phyloP scores from a whole-genome alignment of 345 rosid species.

The Nasturtium officinale region DNA sequence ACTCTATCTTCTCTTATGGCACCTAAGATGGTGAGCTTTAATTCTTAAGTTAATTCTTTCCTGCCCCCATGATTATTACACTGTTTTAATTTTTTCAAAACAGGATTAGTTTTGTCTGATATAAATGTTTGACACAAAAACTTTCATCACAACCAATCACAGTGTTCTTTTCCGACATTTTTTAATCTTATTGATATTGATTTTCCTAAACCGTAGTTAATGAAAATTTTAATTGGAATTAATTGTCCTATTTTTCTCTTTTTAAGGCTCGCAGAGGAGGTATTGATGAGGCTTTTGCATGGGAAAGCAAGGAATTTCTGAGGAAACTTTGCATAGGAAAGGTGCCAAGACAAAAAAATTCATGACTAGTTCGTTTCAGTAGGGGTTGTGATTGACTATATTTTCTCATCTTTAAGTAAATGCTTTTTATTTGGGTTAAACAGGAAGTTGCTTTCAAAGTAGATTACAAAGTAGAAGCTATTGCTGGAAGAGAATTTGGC shows the following conservation, averaged over 20 bases:
- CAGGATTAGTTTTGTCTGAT: not conserved
- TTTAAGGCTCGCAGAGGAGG: constrained; percentile 83
- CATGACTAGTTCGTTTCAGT: not conserved
- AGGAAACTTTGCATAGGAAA: constrained; percentile 97
- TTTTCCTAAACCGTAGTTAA: not conserved
- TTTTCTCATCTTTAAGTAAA: not conserved
- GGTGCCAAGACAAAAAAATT: constrained; percentile 48
- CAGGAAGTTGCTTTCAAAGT: constrained; percentile 93
- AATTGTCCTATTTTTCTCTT: not conserved
- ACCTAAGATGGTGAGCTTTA: constrained; percentile 69
- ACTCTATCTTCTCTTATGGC: constrained; percentile 80
- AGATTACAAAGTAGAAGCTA: constrained; percentile 73
- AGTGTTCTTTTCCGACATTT: not conserved
- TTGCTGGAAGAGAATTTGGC: constrained; percentile 83
- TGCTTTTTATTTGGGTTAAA: not conserved
- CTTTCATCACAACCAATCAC: not conserved
- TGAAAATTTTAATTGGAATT: not conserved
- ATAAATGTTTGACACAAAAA: not conserved
- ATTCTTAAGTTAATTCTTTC: not conserved
- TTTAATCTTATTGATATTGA: not conserved
- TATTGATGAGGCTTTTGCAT: constrained; percentile 89
- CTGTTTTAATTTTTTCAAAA: not conserved
- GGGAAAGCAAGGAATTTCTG: constrained; percentile 90
- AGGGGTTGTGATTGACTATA: not conserved
- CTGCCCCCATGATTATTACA: not conserved